phyloP scores from a whole-genome alignment of 2,329 filamentous ascomycete species.

The Fusarium floridanum region DNA sequence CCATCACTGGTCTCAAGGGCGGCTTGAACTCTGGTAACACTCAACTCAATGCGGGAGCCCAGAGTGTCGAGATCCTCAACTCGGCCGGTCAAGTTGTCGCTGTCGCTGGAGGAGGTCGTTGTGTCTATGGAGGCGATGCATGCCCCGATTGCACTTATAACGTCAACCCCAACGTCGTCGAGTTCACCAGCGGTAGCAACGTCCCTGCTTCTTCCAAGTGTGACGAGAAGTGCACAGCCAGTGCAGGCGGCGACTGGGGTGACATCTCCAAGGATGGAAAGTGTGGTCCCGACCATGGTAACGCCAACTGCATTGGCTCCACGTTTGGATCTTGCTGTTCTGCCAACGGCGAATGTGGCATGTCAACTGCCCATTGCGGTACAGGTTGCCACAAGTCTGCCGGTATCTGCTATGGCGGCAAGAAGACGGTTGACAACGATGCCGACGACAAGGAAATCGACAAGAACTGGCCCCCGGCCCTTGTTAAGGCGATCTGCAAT shows the following conservation, averaged over 20 bases:
- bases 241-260: not conserved
- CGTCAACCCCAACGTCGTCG: not conserved
- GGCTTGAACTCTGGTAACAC: slow-evolving; percentile 2
- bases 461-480: not conserved
- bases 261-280: slow-evolving; percentile 8
- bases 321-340: slow-evolving; percentile 24
- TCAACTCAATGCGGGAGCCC: not conserved
- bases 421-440: slow-evolving; percentile 5
- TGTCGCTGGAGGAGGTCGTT: not conserved
- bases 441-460: not conserved
- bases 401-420: slow-evolving; percentile 7
- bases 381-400: slow-evolving; percentile 13
- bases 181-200: not conserved
- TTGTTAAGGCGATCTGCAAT: not conserved
- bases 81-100: not conserved
- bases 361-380: slow-evolving; percentile 10
- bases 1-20: not conserved
- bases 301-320: slow-evolving; percentile 15
- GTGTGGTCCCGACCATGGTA: slow-evolving; percentile 15
- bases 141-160: slow-evolving; percentile 1
- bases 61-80: not conserved
- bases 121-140: not conserved
- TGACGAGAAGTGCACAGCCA: not conserved
- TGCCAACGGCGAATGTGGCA: slow-evolving; percentile 14
- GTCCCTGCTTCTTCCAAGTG: not conserved